Evolutionary conservation across 192 early-diverging fungal species (phyloP).

Genomic region (Coemansia sp.): DNA sequence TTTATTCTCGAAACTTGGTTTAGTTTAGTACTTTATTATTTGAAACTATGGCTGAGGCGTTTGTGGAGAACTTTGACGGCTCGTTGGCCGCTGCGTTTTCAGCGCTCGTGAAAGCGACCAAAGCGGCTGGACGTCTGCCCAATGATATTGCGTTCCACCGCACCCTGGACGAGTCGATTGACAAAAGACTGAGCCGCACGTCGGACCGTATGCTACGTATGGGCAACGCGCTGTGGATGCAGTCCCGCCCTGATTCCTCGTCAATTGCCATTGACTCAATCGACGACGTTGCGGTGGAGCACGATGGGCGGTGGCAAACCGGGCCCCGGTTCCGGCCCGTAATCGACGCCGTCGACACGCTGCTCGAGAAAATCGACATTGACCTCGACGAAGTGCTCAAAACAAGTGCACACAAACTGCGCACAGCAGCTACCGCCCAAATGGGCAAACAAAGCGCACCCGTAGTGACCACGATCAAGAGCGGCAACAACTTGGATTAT

Average conservation of each 20-base stretch:
- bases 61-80: conserved; percentile 20
- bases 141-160: conserved; percentile 63
- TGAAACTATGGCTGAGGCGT: conserved; percentile 3
- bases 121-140: conserved; percentile 61
- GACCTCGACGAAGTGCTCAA: conserved; percentile 68
- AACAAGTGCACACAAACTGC: conserved; percentile 29
- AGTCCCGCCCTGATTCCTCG: conserved; percentile 8
- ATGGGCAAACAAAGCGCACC: conserved; percentile 39
- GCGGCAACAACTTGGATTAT: conserved; percentile 42
- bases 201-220: conserved; percentile 29
- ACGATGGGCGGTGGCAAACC: conserved; percentile 64
- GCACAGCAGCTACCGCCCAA: conserved; percentile 22
- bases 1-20: neutral
- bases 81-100: conserved; percentile 30
- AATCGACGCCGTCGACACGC: conserved; percentile 74
- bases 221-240: conserved; percentile 34
- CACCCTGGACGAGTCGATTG: conserved; percentile 62
- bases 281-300: conserved; percentile 30
- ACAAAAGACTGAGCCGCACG: conserved; percentile 25
- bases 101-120: conserved; percentile 61
- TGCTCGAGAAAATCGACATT: conserved; percentile 83
- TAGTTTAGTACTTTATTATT: neutral
- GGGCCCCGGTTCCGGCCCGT: conserved; percentile 63
- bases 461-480: conserved; percentile 27
- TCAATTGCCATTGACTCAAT: conserved; percentile 17